Evolutionary conservation across 768 basidiomycete species (phyloP), one percentile per base, ranked within the genome.

Genomic region (Asterophora lycoperdoides): DNA sequence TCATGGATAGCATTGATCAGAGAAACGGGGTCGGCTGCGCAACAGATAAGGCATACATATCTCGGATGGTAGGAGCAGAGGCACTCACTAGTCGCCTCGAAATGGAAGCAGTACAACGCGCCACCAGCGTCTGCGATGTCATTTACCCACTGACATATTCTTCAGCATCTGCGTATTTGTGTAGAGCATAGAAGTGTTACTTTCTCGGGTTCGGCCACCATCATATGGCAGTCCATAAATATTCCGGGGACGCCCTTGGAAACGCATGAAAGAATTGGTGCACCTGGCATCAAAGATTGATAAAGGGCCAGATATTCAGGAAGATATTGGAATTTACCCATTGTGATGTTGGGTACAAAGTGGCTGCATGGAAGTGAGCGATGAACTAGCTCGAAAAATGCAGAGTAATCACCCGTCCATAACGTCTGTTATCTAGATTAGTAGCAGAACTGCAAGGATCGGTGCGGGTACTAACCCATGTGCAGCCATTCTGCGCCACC

Each of bases 191-290:
- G 30, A 38, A 14, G 42, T 39, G 60, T 41, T 56, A 91, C 94
- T 76, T 86, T 85, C 62, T 88, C 90, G 8, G 96, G 96, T 41
- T 97, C 74, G 0, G 93, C 67, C 15, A 99, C 96, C 96, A 99
- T 99, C 96, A 98, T 98, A 69, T 99, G 96, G 68, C 94, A 97
- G 68, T 99, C 96, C 95, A 99, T 98, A 74, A 93, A 98, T 58
- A 97, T 96, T 45, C 81, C 90, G 2, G 95, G 94, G 17, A 97
- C 80, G 30, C 83, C 80, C 66, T 93, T 93, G 45, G 79, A 74
- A 17, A 99, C 84, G 56, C 85, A 89, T 26, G 87, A 75, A 28
- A 98, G 79, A 41, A 98, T 79, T 6, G 95, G 94, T 29, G 90
- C 84, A 49, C 94, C 91, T 93, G 64, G 3, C 17, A 42, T 13